phyloP scores from a whole-genome alignment of 2,329 filamentous ascomycete species.

The Talaromyces verruculosus region DNA sequence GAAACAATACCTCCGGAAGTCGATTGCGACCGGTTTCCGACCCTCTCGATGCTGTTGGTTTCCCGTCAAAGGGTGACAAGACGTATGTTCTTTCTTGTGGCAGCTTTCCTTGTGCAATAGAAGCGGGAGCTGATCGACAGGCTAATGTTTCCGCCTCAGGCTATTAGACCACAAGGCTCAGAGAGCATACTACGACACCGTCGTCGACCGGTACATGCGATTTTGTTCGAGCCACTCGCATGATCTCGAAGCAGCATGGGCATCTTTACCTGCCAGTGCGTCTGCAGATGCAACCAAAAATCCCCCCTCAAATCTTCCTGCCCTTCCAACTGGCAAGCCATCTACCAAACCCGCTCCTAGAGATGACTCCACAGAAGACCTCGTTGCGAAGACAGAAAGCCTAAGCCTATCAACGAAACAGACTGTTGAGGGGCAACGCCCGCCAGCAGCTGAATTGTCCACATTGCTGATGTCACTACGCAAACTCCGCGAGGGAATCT shows the following conservation, averaged over 20 bases:
- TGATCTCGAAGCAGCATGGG: constrained; percentile 72
- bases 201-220: constrained; percentile 83
- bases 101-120: not conserved
- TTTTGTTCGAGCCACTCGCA: constrained; percentile 78
- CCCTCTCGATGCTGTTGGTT: constrained; percentile 70
- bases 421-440: constrained; percentile 25
- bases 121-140: constrained; percentile 14
- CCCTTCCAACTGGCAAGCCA: constrained; percentile 25
- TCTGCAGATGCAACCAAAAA: constrained; percentile 42
- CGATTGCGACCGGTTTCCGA: constrained; percentile 68
- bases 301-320: constrained; percentile 30
- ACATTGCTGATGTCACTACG: constrained; percentile 79
- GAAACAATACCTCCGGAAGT: constrained; percentile 22
- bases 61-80: constrained; percentile 87
- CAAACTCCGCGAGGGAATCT: constrained; percentile 86
- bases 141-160: constrained; percentile 43
- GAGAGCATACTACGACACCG: constrained; percentile 81
- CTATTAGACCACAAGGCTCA: constrained; percentile 74
- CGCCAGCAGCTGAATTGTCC: constrained; percentile 64
- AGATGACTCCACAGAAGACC: constrained; percentile 10
- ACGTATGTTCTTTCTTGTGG: constrained; percentile 55
- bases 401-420: constrained; percentile 6
- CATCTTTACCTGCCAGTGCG: constrained; percentile 55
- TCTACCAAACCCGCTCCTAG: not conserved
- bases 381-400: constrained; percentile 15